These are phyloP conservation scores for Malbranchea zuffiana DNA, from an alignment of 2,329 filamentous ascomycete genomes.

Conservation along the genomic window DNA sequence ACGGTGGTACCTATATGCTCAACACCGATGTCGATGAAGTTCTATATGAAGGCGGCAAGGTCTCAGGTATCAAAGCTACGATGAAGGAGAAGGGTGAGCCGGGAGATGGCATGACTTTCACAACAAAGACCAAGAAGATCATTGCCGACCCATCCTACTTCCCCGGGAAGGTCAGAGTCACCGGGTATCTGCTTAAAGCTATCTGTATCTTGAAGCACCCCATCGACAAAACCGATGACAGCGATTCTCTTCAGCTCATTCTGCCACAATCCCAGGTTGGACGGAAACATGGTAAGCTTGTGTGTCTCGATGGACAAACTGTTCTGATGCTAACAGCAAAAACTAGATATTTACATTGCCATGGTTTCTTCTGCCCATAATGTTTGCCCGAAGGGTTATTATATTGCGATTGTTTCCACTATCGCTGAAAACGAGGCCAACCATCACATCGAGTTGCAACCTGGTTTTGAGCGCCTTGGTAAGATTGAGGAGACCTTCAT, in stretches of 20 bases:
- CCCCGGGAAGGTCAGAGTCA: slow-evolving; percentile 72
- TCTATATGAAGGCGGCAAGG: slow-evolving; percentile 67
- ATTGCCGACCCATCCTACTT: slow-evolving; percentile 97
- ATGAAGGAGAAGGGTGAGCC: slow-evolving; percentile 78
- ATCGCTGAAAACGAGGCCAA: slow-evolving; percentile 87
- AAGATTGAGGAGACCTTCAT: slow-evolving; percentile 96
- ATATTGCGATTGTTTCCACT: slow-evolving; percentile 95
- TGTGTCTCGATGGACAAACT: neutral
- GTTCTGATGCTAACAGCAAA: slow-evolving; percentile 1
- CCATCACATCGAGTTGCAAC: slow-evolving; percentile 89
- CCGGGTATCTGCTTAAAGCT: slow-evolving; percentile 84
- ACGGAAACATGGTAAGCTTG: slow-evolving; percentile 73
- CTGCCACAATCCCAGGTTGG: slow-evolving; percentile 96
- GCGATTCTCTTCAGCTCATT: slow-evolving; percentile 87
- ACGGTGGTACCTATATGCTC: slow-evolving; percentile 98
- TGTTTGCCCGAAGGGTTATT: slow-evolving; percentile 98
- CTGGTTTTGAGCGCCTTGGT: slow-evolving; percentile 83
- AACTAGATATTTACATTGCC: slow-evolving; percentile 83
- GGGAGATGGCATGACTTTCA: slow-evolving; percentile 71
- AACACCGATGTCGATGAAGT: slow-evolving; percentile 92
- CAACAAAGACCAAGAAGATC: slow-evolving; percentile 93
- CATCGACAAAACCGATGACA: slow-evolving; percentile 74
- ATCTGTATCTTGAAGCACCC: slow-evolving; percentile 98
- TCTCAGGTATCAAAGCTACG: slow-evolving; percentile 92
- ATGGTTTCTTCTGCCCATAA: slow-evolving; percentile 93